Conservation (phyloP, 768 basidiomycete species). For the Boletus eberwhitei region DNA sequence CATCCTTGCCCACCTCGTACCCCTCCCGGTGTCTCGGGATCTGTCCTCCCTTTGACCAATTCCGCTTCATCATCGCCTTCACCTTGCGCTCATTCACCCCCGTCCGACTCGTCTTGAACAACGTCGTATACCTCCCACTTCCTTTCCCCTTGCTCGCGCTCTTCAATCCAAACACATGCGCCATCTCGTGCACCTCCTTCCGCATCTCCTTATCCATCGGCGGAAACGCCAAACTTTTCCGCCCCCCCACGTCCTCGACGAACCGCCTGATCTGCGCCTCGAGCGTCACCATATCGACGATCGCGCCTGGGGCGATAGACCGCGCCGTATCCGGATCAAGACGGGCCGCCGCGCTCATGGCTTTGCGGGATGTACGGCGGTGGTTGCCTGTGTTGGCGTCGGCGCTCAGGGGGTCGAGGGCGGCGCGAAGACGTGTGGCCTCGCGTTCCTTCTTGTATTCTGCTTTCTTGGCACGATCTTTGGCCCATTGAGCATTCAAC, state of each 20-base stretch:
- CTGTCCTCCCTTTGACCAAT: slow-evolving; percentile 11
- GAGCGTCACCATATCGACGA: slow-evolving; percentile 65
- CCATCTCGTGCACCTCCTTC: slow-evolving; percentile 75
- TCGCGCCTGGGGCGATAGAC: slow-evolving; percentile 40
- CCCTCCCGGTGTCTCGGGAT: slow-evolving; percentile 69
- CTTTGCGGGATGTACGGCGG: slow-evolving; percentile 45
- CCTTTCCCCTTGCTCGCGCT: slow-evolving; percentile 75
- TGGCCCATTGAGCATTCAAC: slow-evolving; percentile 69
- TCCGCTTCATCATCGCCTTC: slow-evolving; percentile 37
- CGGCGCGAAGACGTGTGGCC: slow-evolving; percentile 49
- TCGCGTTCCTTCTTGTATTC: slow-evolving; percentile 63
- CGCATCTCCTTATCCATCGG: slow-evolving; percentile 74
- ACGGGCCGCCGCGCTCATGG: slow-evolving; percentile 54
- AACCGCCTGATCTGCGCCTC: slow-evolving; percentile 71
- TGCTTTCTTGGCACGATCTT: slow-evolving; percentile 82
- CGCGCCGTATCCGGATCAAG: slow-evolving; percentile 39
- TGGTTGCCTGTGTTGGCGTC: not conserved
- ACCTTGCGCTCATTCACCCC: slow-evolving; percentile 67
- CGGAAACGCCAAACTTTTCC: slow-evolving; percentile 61
- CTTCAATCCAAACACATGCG: slow-evolving; percentile 72
- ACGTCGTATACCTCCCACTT: slow-evolving; percentile 66
- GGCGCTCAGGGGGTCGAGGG: slow-evolving; percentile 57
- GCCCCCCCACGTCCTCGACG: slow-evolving; percentile 50
- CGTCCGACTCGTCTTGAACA: slow-evolving; percentile 64
- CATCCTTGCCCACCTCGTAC: slow-evolving; percentile 85